Conservation (phyloP, 2,329 filamentous ascomycete species). For the Fusarium burgessii region DNA sequence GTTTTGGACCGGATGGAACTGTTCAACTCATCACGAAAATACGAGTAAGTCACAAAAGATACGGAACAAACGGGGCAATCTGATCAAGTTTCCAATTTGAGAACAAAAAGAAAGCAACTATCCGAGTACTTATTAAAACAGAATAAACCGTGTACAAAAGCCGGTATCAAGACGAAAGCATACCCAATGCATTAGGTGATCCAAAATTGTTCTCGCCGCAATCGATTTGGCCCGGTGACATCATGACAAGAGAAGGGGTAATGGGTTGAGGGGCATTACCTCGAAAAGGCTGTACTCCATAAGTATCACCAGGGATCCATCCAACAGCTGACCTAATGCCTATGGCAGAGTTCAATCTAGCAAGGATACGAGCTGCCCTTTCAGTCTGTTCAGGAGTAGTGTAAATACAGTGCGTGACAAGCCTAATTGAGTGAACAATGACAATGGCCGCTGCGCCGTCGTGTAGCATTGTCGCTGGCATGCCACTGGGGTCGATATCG, state of each 20-base stretch:
- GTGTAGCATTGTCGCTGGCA: constrained; percentile 39
- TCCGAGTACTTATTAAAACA: not conserved
- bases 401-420: constrained; percentile 49
- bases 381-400: constrained; percentile 41
- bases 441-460: constrained; percentile 50
- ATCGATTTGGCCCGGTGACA: not conserved
- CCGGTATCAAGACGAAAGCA: constrained; percentile 17
- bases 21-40: not conserved
- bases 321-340: constrained; percentile 48
- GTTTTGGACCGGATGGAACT: constrained; percentile 5
- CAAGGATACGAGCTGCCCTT: constrained; percentile 40
- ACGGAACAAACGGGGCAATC: not conserved
- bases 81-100: not conserved
- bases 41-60: not conserved
- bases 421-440: constrained; percentile 49
- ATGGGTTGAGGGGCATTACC: not conserved
- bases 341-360: constrained; percentile 46
- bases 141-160: not conserved
- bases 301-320: not conserved
- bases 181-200: not conserved
- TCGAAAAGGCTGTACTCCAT: not conserved
- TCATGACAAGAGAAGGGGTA: not conserved
- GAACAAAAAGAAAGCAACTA: not conserved
- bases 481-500: constrained; percentile 43
- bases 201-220: not conserved